Evolutionary conservation across 23 red algal genomes (phyloP), one percentile per base, ranked within the genome.

Genomic region (Chondrus crispus): DNA sequence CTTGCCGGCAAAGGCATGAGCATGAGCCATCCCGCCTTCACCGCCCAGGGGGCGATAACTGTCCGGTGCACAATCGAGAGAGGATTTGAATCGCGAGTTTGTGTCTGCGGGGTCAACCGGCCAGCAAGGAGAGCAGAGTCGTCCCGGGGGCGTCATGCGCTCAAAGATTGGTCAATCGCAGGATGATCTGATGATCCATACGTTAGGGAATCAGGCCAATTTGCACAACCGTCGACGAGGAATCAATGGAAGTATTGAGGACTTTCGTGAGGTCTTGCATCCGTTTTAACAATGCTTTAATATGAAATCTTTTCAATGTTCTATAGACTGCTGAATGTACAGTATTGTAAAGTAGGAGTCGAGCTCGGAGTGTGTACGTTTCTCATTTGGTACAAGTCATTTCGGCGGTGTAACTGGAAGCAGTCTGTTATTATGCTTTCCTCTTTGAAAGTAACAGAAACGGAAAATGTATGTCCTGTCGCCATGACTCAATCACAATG

Each of bases 151-250:
- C 6, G 35, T 81, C 72, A 40, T 62, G 24, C 68, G 87, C 24
- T 90, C 87, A 4, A 79, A 48, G 39, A 90, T 80, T 10, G 87
- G 71, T 13, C 68, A 49, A 53, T 90, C 87, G 11, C 71, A 90
- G 28, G 87, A 90, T 58, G 87, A 90, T 40, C 74, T 90, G 9
- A 90, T 90, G 87, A 37, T 90, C 24, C 87, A 90, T 44, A 46
- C 80, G 46, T 22, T 81, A 49, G 71, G 62, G 29, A 81, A 79
- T 57, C 71, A 78, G 28, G 72, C 19, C 8, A 16, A 8, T n/a
- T 46, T 75, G 28, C 74, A 60, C 48, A 44, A 63, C n/a, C 73
- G 38, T 62, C 87, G 87, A 79, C 87, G 87, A 20, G 72, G 42
- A 26, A 69, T 79, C 42, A 90, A 90, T 68, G 87, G 87, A 50